Evolutionary conservation across 768 basidiomycete species (phyloP), one percentile per base, ranked within the genome.

Genomic region (Suillus luteus): DNA sequence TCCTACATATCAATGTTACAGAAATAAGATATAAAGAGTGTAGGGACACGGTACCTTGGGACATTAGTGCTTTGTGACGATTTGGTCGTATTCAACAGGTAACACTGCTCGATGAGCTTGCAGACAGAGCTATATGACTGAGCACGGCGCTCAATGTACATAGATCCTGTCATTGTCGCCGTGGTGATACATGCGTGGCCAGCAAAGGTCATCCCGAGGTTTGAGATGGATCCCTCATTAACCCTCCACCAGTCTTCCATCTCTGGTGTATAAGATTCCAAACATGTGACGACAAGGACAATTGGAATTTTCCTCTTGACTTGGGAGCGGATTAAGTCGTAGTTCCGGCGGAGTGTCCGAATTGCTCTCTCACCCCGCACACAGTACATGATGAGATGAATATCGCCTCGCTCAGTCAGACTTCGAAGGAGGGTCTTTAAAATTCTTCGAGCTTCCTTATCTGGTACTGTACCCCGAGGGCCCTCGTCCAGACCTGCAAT

Each of bases 121-220:
- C 60, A 69, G 46, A 73, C 68, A 48, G 57, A 43, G 27, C 64
- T 40, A 58, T 69, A 71, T 8, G 76, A 74, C 40, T 67, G 19
- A 12, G 24, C 2, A 22, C 48, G 22, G 24, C 22, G 22, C n/a
- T 48, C 22, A 5, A 24, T 41, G 6, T 7, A 0, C 22, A 11
- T 22, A 12, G 46, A 12, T 48, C 7, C 19, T n/a, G 22, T 22
- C 22, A 22, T 48, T 6, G 11, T 46, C 9, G 17, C 73, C 66
- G 35, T 76, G 3, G 80, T 81, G 59, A 82, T 71, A 62, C 81
- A 82, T 15, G 79, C 81, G 24, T 77, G 73, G 22, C 70, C 79
- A 22, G 71, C 64, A 22, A 80, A 80, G 44, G 62, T 61, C 71
- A 82, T 82, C 44, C 71, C 71, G 58, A 75, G 67, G 35, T 58